Evolutionary conservation across 352 stramenopile species (phyloP).

Genomic region (Phytopythium chamaehyphon): DNA sequence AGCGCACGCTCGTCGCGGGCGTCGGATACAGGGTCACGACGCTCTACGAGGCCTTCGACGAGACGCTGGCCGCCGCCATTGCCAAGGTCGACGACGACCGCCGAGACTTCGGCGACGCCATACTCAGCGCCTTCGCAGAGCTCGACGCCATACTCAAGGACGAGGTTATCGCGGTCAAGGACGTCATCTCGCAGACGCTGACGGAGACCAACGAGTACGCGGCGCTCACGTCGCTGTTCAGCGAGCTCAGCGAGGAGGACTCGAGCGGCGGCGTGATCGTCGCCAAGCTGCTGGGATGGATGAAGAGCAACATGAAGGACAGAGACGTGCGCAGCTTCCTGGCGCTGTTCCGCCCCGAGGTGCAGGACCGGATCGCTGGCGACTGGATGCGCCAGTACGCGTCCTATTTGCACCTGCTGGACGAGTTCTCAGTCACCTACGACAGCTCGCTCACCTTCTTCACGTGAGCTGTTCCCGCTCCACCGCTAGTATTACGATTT

Average conservation of each 20-base stretch:
- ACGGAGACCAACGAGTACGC: conserved; percentile 51
- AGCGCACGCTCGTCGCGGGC: conserved; percentile 46
- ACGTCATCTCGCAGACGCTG: conserved; percentile 49
- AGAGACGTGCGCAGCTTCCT: conserved; percentile 48
- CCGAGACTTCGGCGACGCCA: conserved; percentile 33
- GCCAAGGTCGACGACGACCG: conserved; percentile 48
- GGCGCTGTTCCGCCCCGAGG: conserved; percentile 41
- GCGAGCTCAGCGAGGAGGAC: conserved; percentile 48
- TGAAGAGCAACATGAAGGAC: conserved; percentile 51
- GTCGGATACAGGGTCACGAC: conserved; percentile 63
- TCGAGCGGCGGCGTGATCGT: conserved; percentile 44
- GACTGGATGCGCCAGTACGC: conserved; percentile 73
- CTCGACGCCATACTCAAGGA: conserved; percentile 49
- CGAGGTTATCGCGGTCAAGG: conserved; percentile 46
- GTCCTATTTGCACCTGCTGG: conserved; percentile 53
- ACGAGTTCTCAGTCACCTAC: conserved; percentile 62
- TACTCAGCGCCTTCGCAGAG: conserved; percentile 44
- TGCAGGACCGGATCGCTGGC: conserved; percentile 51
- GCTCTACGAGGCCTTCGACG: conserved; percentile 56
- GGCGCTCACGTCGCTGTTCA: conserved; percentile 59
- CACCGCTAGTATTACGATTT: too few relatives aligned
- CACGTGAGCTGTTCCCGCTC: conserved; percentile 23
- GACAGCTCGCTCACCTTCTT: conserved; percentile 61
- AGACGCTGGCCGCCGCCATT: conserved; percentile 36
- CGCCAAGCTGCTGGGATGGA: conserved; percentile 64